Evolutionary conservation across 768 basidiomycete genomes (phyloP).

Genomic region (Asterophora lycoperdoides): DNA sequence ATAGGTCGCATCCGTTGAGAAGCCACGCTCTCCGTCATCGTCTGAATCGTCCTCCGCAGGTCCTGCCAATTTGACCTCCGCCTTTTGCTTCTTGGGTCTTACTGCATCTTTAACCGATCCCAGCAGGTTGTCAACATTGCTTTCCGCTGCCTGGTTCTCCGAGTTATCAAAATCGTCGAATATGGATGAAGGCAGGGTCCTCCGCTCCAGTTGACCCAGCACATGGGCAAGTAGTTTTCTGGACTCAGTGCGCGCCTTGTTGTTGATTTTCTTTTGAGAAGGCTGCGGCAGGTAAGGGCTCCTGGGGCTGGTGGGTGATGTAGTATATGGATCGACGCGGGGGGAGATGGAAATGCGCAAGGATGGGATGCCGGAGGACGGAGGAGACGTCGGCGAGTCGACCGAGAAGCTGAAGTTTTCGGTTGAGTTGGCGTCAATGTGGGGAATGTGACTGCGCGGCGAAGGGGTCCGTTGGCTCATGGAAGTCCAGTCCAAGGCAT

Average conservation of each 20-base stretch:
- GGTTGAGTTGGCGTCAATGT: constrained; percentile 6
- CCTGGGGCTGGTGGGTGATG: constrained; percentile 12
- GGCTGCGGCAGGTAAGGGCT: constrained; percentile 12
- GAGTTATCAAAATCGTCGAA: constrained; percentile 36
- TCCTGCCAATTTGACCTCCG: constrained; percentile 18
- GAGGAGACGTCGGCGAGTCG: constrained; percentile 8
- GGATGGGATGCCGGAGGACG: constrained; percentile 12
- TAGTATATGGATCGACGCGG: constrained; percentile 19
- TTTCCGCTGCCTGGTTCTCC: constrained; percentile 23
- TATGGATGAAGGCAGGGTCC: constrained; percentile 50
- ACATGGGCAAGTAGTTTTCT: constrained; percentile 67
- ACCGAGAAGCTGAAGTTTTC: constrained; percentile 9
- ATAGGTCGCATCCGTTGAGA: constrained; percentile 64
- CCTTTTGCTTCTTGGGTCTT: constrained; percentile 28
- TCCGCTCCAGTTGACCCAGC: constrained; percentile 55
- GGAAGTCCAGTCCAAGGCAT: background rate
- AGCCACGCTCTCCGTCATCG: constrained; percentile 41
- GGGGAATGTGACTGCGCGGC: constrained; percentile 8
- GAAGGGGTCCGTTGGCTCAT: constrained; percentile 10
- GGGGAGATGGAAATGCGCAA: constrained; percentile 26
- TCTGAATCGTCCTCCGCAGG: constrained; percentile 42
- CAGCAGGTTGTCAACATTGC: constrained; percentile 37
- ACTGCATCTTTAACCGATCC: constrained; percentile 43
- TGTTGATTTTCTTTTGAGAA: constrained; percentile 22
- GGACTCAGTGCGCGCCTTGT: constrained; percentile 53